Conservation (phyloP, 1,284 basidiomycete genomes). For the Melampsora larici-populina region DNA sequence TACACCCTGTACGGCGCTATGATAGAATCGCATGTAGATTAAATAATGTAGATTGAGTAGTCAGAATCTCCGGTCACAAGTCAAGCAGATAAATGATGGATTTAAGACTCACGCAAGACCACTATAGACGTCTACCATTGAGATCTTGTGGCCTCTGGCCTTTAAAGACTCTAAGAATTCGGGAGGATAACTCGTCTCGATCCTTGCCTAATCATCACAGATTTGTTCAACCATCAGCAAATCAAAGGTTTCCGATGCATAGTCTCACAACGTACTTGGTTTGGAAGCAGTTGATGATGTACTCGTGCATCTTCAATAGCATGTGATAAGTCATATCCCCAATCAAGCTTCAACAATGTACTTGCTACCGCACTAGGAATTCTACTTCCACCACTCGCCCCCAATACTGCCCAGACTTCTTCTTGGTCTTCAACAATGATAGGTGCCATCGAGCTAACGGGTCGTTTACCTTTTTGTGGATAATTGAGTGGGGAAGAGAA, state of each 20-base stretch:
- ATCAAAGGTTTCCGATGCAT: not conserved
- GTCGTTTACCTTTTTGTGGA: slow-evolving; percentile 77
- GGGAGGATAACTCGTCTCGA: slow-evolving; percentile 33
- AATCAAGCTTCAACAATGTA: slow-evolving; percentile 73
- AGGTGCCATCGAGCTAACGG: slow-evolving; percentile 77
- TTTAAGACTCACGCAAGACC: slow-evolving; percentile 17
- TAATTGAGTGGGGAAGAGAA: slow-evolving; percentile 65
- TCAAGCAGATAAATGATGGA: not conserved
- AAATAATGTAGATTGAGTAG: not conserved
- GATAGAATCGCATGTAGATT: not conserved
- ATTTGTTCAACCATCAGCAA: too few species aligned
- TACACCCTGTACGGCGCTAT: slow-evolving; percentile 29
- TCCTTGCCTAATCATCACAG: not conserved
- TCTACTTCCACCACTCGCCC: slow-evolving; percentile 79
- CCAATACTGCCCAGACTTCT: slow-evolving; percentile 68
- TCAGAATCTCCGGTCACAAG: not conserved
- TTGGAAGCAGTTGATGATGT: slow-evolving; percentile 85
- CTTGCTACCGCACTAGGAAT: slow-evolving; percentile 81
- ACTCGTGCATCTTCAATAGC: slow-evolving; percentile 82
- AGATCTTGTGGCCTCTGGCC: slow-evolving; percentile 27
- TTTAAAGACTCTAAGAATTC: slow-evolving; percentile 28
- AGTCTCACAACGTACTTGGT: slow-evolving; percentile 46
- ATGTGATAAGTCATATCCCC: slow-evolving; percentile 71
- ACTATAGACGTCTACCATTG: slow-evolving; percentile 20
- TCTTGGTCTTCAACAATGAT: slow-evolving; percentile 66